A percentile compares a stretch with the other conserved stretches of the same genome.
Evolutionary conservation across 257 asterid species (phyloP).

Genomic region (Ehretia macrophylla): DNA sequence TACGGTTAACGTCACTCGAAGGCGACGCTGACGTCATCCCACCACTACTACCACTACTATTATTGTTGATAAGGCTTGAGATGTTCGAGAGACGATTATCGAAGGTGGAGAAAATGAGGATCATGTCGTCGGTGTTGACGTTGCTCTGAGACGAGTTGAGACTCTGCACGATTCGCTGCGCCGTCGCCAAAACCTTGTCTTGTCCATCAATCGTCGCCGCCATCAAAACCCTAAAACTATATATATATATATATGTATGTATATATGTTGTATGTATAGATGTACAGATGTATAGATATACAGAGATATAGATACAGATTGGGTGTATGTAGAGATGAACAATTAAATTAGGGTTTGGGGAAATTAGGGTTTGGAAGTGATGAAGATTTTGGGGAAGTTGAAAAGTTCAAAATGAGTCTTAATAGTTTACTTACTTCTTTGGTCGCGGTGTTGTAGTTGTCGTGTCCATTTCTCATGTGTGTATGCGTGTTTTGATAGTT

Average conservation of each 20-base stretch:
- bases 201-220: slow-evolving; percentile 69
- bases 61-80: slow-evolving; percentile 34
- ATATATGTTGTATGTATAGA: too few species aligned
- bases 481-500: too few species aligned
- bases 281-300: too few species aligned
- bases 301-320: not conserved
- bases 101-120: slow-evolving; percentile 62
- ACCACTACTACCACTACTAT: not conserved
- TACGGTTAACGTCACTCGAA: slow-evolving; percentile 17
- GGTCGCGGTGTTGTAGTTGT: too few species aligned
- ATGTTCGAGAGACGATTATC: slow-evolving; percentile 78
- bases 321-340: too few species aligned
- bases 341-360: too few species aligned
- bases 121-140: slow-evolving; percentile 65
- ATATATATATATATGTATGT: too few species aligned
- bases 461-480: too few species aligned
- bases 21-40: slow-evolving; percentile 13
- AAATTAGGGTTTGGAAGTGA: not conserved
- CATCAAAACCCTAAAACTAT: slow-evolving; percentile 17
- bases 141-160: slow-evolving; percentile 53
- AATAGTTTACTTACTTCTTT: too few species aligned
- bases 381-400: too few species aligned
- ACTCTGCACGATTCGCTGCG: slow-evolving; percentile 87
- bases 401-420: too few species aligned
- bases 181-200: slow-evolving; percentile 82